Base-by-base conservation (phyloP, 1,284 basidiomycete species). In the Ceraceosorus bombacis region DNA sequence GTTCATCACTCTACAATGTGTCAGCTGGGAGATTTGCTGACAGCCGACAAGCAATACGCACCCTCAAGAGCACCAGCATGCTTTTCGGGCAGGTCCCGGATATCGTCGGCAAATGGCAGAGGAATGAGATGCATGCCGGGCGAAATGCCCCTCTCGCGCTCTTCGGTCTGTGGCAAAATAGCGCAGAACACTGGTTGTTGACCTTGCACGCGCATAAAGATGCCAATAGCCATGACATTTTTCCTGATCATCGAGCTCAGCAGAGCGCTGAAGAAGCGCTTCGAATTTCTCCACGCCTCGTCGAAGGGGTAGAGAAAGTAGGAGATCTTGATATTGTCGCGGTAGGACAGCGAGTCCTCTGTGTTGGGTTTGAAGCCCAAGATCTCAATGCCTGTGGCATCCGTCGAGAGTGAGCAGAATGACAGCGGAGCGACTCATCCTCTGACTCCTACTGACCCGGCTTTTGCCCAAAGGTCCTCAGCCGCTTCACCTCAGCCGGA, bases 231-330 rank as follows among this genome's bases (percentile, higher is more conserved):
- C 60, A 96, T 85, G 74, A 88, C 89, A 54, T 87, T 80, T 77
- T 90, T 91, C 70, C 85, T 84, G 40, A 87, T 63, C 84, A 94
- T 89, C 2, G 88, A 86, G 64, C 86, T 84, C 46, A 97, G 82
- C 6, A 99, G 81, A 0, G 94, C 90, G 5, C 84, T 85, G 78
- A 97, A 97, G 0, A 90, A 89, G 51, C 94, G 49, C 17, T 17
- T 27, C 15, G 54, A 57, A 37, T 57, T 57, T n/a, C 39, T 49
- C 41, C 48, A 57, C 63, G 90, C 90, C 77, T 84, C 80, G 76
- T 98, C 94, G 68, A 94, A 88, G 0, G 94, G 95, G 76, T 92
- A 91, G 63, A 98, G 85, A 74, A 98, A 98, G 56, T 85, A 80
- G 0, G 90, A 85, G 78, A 95, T 91, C 74, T 91, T 94, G 70